Percentiles rank a stretch among this genome's conserved stretches.
Evolutionary conservation across 1,139 yeast species (phyloP).

Genomic region (Sugiyamaella sp.): DNA sequence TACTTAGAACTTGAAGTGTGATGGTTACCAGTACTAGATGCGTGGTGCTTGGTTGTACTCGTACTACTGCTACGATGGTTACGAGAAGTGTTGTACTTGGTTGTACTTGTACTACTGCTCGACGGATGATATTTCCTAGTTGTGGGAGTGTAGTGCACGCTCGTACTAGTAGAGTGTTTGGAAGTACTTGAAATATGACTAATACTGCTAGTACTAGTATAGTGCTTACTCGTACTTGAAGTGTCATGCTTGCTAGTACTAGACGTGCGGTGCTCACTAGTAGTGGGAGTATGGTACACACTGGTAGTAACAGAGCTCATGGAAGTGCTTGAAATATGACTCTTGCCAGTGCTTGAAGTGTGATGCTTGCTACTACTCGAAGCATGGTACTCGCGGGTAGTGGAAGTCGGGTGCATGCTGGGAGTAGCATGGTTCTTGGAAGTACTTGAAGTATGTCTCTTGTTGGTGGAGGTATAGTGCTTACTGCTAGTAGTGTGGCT

Average conservation of each 20-base stretch:
- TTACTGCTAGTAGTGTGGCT: not conserved
- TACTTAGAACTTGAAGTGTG: not conserved
- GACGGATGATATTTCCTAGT: not conserved
- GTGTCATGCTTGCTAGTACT: not conserved
- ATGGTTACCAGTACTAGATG: not conserved
- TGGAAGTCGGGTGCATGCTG: slow-evolving; percentile 4
- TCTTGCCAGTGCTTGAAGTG: not conserved
- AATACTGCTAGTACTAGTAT: not conserved
- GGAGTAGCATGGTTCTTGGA: too few species aligned
- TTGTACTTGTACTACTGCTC: not conserved
- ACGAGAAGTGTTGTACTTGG: not conserved
- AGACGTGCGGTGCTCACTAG: not conserved
- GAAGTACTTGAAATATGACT: too few species aligned
- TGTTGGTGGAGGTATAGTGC: not conserved
- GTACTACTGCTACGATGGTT: too few species aligned
- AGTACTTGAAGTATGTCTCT: not conserved
- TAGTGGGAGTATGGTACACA: not conserved
- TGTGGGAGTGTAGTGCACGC: too few species aligned
- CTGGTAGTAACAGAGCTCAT: not conserved
- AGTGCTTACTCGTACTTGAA: not conserved
- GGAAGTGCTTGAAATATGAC: not conserved
- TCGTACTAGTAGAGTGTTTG: too few species aligned
- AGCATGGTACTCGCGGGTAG: not conserved
- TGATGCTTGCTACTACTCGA: not conserved
- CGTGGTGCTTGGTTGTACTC: not conserved